Base-by-base conservation (phyloP, 768 basidiomycete genomes). In the Daedaleopsis nitida region DNA sequence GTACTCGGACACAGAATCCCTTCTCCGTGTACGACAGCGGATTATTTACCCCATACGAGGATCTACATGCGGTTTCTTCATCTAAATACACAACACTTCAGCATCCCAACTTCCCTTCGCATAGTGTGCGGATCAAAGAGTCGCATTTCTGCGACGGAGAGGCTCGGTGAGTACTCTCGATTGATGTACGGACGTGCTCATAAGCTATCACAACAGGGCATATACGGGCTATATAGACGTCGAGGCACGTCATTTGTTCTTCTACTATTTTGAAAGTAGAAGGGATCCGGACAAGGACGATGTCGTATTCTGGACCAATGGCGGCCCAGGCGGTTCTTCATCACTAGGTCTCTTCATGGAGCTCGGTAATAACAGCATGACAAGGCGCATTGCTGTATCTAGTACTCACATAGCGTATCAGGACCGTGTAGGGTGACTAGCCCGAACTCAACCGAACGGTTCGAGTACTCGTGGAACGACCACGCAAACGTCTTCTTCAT, bases 171-270 rank as follows among this genome's bases (percentile, higher is more conserved):
- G 68, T 57, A 7, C 38, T 1, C 34, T 17, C 11, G 39, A 17
- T 42, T 66, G 79, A 81, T 65, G 74, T 11, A 55, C 54, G 72
- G 71, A 35, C 35, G 69, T 24, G 42, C 32, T 9, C 37, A n/a
- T 5, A 42, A 11, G 3, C 17, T 17, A 17, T 42, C 13, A 13
- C 10, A 38, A 14, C 42, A 88, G 86, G 14, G 75, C 81, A 0
- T 89, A 87, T 69, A 87, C 88, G 0, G 88, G 88, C 5, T 90
- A 91, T 65, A 86, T 91, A 57, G 88, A 90, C 59, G 78, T 88
- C 49, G 77, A 84, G 67, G 84, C 86, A 23, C 81, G 85, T 56
- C 74, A 74, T 39, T 42, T 74, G 13, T 74, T 73, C 64, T 80
- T 80, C 73, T 78, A 77, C 70, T 83, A 82, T 72, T 82, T 83